Conservation (phyloP, 257 asterid genomes). For the Echites panduratus region DNA sequence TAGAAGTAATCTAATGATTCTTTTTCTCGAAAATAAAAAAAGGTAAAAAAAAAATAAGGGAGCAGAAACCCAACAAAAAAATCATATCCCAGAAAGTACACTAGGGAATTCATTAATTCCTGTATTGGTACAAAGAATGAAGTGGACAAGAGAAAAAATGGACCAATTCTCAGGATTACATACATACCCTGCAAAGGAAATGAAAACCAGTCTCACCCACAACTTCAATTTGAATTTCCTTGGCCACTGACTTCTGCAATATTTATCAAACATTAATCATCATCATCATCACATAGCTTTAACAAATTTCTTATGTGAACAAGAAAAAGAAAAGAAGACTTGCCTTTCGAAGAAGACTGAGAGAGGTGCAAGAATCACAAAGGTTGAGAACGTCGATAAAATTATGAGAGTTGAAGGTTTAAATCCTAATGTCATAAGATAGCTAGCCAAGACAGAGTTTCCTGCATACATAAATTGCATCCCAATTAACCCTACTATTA, state of each 20-base stretch:
- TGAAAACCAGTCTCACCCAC: constrained; percentile 44
- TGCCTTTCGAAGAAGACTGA: constrained; percentile 66
- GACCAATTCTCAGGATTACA: no score
- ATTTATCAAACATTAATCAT: neutral
- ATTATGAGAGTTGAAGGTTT: constrained; percentile 61
- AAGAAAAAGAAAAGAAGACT: neutral
- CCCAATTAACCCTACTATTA: constrained; percentile 52
- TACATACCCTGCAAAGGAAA: constrained; percentile 81
- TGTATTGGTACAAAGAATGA: no score
- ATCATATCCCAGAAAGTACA: no score
- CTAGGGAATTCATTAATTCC: no score
- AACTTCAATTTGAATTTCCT: constrained; percentile 43
- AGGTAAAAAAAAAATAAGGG: neutral
- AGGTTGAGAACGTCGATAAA: constrained; percentile 65
- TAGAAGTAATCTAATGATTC: neutral
- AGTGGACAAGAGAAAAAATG: no score
- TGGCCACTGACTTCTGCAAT: constrained; percentile 76
- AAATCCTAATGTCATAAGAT: constrained; percentile 61
- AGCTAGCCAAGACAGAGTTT: constrained; percentile 60
- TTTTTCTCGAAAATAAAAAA: no score
- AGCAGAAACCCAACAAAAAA: neutral
- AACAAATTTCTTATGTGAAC: neutral
- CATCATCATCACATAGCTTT: neutral
- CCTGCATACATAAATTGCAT: constrained; percentile 76
- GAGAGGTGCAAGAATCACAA: constrained; percentile 56